A percentile compares a stretch with the other conserved stretches of the same genome.
phyloP scores from a whole-genome alignment of 2,329 filamentous ascomycete genomes.

The Aspergillus pseudotamarii region DNA sequence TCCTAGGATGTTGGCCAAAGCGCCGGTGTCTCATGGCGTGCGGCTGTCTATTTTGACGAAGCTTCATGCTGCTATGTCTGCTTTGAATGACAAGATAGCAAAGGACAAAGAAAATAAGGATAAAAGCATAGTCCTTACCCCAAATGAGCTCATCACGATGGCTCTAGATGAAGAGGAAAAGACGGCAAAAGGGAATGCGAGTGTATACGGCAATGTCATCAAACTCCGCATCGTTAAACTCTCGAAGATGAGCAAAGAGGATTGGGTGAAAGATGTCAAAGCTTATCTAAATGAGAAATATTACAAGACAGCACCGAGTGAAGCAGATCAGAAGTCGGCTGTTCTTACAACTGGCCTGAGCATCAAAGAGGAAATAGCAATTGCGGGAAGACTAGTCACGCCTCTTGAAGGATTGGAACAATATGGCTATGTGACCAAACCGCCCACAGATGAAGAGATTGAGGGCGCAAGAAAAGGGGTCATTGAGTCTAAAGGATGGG shows the following conservation, averaged over 20 bases:
- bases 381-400: slow-evolving; percentile 66
- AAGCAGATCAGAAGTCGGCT: slow-evolving; percentile 47
- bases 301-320: slow-evolving; percentile 33
- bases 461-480: slow-evolving; percentile 67
- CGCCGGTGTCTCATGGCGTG: slow-evolving; percentile 46
- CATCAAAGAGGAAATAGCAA: slow-evolving; percentile 65
- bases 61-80: slow-evolving; percentile 46
- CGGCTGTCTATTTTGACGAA: slow-evolving; percentile 48
- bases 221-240: slow-evolving; percentile 77
- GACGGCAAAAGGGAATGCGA: slow-evolving; percentile 65
- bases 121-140: slow-evolving; percentile 39
- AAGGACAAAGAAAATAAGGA: slow-evolving; percentile 36
- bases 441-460: slow-evolving; percentile 69
- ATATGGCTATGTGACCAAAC: slow-evolving; percentile 73
- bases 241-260: slow-evolving; percentile 70
- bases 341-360: slow-evolving; percentile 71
- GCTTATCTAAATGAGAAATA: slow-evolving; percentile 43
- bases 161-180: slow-evolving; percentile 72
- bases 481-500: slow-evolving; percentile 72
- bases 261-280: slow-evolving; percentile 70
- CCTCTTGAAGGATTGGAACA: slow-evolving; percentile 64
- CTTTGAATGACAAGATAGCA: slow-evolving; percentile 42
- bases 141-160: slow-evolving; percentile 49
- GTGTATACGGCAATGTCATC: slow-evolving; percentile 80
- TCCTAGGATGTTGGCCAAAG: slow-evolving; percentile 47